A percentile compares a stretch with the other conserved stretches of the same genome.
Conservation (phyloP, 805 yeast genomes). For the Helenozyma rhizophorensis region DNA sequence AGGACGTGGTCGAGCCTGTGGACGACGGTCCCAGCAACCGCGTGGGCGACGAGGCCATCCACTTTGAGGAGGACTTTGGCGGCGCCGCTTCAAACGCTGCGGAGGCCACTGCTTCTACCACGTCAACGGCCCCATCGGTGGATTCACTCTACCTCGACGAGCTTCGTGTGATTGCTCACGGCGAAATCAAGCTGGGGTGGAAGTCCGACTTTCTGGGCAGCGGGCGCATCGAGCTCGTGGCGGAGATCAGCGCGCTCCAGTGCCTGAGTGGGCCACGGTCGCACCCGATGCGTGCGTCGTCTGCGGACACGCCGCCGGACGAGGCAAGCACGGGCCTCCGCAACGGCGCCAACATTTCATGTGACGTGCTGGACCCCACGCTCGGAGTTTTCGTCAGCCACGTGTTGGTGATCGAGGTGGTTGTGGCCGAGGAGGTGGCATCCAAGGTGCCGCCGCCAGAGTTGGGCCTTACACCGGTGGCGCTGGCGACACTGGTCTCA, state of each 20-base stretch:
- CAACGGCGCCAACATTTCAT: conserved; percentile 54
- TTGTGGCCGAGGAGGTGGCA: conserved; percentile 87
- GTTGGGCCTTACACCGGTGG: conserved; percentile 22
- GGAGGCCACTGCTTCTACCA: too few species aligned
- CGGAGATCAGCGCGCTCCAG: conserved; percentile 59
- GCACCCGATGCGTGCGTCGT: conserved; percentile 42
- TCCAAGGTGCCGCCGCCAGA: conserved; percentile 24
- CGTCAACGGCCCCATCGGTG: too few species aligned
- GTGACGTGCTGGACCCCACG: conserved; percentile 80
- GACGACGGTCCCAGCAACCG: conserved; percentile 14
- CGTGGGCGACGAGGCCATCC: conserved; percentile 13
- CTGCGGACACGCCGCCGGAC: conserved; percentile 27
- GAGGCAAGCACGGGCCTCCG: conserved; percentile 24
- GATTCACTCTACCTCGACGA: conserved; percentile 60
- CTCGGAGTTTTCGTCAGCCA: conserved; percentile 77
- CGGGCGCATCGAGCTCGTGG: conserved; percentile 78
- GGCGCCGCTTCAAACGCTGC: background rate
- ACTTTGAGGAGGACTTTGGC: conserved; percentile 16
- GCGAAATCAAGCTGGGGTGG: conserved; percentile 91
- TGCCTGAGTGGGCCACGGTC: conserved; percentile 49
- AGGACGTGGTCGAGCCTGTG: conserved; percentile 10
- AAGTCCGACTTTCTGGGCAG: conserved; percentile 78
- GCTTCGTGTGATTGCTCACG: conserved; percentile 64
- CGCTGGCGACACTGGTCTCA: conserved; percentile 18
- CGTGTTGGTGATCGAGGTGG: conserved; percentile 74